Conservation (phyloP, 208 protist species). For the Acanthamoeba triangularis region DNA sequence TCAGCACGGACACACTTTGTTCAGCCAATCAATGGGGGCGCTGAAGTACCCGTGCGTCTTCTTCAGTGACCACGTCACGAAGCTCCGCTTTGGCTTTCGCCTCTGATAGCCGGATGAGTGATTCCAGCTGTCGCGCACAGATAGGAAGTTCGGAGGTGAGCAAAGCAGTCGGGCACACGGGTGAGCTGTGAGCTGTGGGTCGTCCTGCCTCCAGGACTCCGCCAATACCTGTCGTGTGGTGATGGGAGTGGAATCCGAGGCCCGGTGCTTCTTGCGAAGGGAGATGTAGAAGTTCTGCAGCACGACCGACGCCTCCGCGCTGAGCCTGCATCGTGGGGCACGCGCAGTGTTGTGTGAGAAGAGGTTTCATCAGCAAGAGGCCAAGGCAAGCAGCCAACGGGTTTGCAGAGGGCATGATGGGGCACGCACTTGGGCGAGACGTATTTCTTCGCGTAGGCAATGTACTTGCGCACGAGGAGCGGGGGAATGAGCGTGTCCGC, state of each 20-base stretch:
- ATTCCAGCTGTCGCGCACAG: constrained; percentile 95
- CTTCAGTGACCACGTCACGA: constrained; percentile 92
- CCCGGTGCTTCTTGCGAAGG: constrained; percentile 83
- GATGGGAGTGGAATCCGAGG: constrained; percentile 90
- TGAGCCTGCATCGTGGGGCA: constrained; percentile 64
- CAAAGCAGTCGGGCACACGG: neutral
- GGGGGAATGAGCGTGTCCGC: constrained; percentile 70
- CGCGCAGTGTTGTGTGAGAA: too few relatives aligned
- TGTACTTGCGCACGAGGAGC: constrained; percentile 91
- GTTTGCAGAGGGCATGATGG: neutral
- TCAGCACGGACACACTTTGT: neutral
- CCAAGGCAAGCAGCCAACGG: neutral
- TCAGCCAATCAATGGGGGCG: neutral
- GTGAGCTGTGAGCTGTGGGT: neutral
- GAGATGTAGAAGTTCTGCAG: constrained; percentile 90
- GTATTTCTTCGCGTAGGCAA: constrained; percentile 92
- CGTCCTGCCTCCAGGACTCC: too few relatives aligned
- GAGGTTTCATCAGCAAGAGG: too few relatives aligned
- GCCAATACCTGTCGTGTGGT: constrained; percentile 87
- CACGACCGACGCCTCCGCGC: constrained; percentile 80
- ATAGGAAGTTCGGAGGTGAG: neutral
- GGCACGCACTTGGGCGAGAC: constrained; percentile 85
- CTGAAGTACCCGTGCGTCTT: constrained; percentile 93
- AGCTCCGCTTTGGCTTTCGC: constrained; percentile 92
- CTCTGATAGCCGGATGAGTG: constrained; percentile 96